Conservation (phyloP, 2,329 filamentous ascomycete species). For the Bipolaris gigantea region DNA sequence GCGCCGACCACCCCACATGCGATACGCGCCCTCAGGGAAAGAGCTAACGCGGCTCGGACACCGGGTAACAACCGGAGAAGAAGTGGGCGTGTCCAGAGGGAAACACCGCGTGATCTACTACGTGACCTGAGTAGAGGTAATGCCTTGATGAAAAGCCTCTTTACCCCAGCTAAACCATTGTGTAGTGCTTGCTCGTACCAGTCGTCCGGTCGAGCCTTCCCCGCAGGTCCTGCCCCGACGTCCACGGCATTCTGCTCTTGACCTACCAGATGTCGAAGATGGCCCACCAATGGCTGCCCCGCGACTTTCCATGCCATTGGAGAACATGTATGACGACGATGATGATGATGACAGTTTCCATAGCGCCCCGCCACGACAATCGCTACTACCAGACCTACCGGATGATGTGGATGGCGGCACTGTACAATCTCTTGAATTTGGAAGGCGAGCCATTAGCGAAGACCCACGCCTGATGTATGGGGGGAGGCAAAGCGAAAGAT, state of each 20-base stretch:
- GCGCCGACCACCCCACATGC: conserved; percentile 60
- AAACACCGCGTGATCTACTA: conserved; percentile 59
- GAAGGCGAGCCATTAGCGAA: conserved; percentile 44
- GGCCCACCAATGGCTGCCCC: conserved; percentile 50
- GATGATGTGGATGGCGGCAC: conserved; percentile 47
- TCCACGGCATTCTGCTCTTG: conserved; percentile 40
- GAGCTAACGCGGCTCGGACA: conserved; percentile 53
- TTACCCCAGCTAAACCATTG: conserved; percentile 6
- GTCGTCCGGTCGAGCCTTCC: conserved; percentile 52
- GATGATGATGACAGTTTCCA: conserved; percentile 50
- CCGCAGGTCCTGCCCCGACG: conserved; percentile 43
- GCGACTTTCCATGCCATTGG: conserved; percentile 47
- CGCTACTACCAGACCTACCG: conserved; percentile 39
- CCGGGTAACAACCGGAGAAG: conserved; percentile 53
- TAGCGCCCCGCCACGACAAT: conserved; percentile 44
- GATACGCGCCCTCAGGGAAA: conserved; percentile 57
- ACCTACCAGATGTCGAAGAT: conserved; percentile 51
- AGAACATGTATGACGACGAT: conserved; percentile 47
- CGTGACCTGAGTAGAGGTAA: conserved; percentile 56
- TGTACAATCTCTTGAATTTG: conserved; percentile 55
- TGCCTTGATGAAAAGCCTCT: neutral
- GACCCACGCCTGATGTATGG: conserved; percentile 47
- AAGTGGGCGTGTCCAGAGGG: conserved; percentile 54
- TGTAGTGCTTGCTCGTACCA: conserved; percentile 54
- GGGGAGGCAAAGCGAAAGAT: conserved; percentile 56